Base-by-base conservation (phyloP, 1,284 basidiomycete genomes). In the Boletellus dicymbophilus region DNA sequence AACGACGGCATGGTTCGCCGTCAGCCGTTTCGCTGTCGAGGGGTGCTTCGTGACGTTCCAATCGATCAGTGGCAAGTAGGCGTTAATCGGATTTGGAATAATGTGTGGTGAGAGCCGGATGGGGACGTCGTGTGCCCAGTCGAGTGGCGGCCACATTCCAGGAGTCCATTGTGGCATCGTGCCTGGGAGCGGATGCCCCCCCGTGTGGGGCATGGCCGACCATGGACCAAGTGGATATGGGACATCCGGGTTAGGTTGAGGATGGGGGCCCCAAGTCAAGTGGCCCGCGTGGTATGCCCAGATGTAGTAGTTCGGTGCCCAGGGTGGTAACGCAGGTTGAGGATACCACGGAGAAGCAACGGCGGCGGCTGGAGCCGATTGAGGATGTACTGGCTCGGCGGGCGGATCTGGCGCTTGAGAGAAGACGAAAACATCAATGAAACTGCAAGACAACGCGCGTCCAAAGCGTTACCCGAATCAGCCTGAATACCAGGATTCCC, bases 11-110 rank as follows among this genome's bases (percentile, higher is more conserved):
- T 65, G 59, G 7, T 66, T 58, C 1, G 67, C 55, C 0, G 72
- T 72, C 37, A 72, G 51, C 21, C 67, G 63, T 56, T 59, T 66
- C 2, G 72, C 69, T 0, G 57, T 63, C 8, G 57, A 49, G 0
- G 72, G 72, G 31, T 63, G 59, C 31, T 64, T 62, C 6, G 68
- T 60, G 28, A 75, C 40, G 52, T 75, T 71, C 73, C 73, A 76
- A 16, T 60, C 40, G 28, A 74, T 56, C 38, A 60, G 51, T 7
- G 74, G 71, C n/a, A 67, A 47, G 16, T 59, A 40, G 13, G 63
- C 43, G 28, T 67, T 65, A 28, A 57, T 52, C 1, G 72, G 72
- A 39, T 75, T 76, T 7, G 69, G 68, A 22, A 67, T 63, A 4
- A 75, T 51, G 51, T 61, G 56, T 0, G 67, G 69, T 1, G 66